Percentiles rank a stretch among this genome's conserved stretches.
These are phyloP conservation scores for Naganishia antarctica DNA, from an alignment of 768 basidiomycete species.

Conservation along the genomic window DNA sequence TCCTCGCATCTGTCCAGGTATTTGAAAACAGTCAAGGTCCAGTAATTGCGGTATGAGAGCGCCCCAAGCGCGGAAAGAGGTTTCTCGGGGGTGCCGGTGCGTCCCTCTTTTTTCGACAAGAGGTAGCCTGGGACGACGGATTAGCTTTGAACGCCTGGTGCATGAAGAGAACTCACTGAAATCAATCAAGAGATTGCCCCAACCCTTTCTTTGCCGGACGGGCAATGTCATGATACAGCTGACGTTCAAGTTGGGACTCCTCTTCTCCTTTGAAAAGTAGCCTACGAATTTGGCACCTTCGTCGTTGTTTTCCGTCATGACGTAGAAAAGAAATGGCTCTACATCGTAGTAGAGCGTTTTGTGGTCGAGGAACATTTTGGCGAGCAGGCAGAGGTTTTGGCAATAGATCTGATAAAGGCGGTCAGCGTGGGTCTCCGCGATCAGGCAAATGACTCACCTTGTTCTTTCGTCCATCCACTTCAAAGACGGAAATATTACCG, in stretches of 20 bases:
- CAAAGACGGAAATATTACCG: constrained; percentile 80
- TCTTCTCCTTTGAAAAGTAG: constrained; percentile 98
- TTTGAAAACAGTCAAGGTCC: constrained; percentile 81
- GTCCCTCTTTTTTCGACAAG: constrained; percentile 86
- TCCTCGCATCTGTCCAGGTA: constrained; percentile 61
- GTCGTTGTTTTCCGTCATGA: constrained; percentile 87
- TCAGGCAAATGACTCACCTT: constrained; percentile 57
- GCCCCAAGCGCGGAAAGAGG: constrained; percentile 88
- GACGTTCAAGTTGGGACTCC: constrained; percentile 91
- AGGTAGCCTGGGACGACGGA: constrained; percentile 67
- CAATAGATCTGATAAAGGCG: constrained; percentile 80
- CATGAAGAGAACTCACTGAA: constrained; percentile 68
- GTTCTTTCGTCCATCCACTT: constrained; percentile 96
- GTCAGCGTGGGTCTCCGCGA: neutral
- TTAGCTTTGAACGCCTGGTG: neutral
- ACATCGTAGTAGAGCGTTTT: constrained; percentile 99
- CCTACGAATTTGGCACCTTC: constrained; percentile 89
- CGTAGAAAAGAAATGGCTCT: constrained; percentile 98
- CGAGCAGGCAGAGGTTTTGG: constrained; percentile 93
- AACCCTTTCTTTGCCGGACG: constrained; percentile 86
- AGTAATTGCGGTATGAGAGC: constrained; percentile 90
- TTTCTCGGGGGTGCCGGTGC: constrained; percentile 89
- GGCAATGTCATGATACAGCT: constrained; percentile 99
- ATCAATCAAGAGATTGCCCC: constrained; percentile 95
- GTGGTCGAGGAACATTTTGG: constrained; percentile 98